A percentile compares a stretch with the other conserved stretches of the same genome.
Conservation (phyloP, 164 flowering plant species). For the Cinnamomum chago region DNA sequence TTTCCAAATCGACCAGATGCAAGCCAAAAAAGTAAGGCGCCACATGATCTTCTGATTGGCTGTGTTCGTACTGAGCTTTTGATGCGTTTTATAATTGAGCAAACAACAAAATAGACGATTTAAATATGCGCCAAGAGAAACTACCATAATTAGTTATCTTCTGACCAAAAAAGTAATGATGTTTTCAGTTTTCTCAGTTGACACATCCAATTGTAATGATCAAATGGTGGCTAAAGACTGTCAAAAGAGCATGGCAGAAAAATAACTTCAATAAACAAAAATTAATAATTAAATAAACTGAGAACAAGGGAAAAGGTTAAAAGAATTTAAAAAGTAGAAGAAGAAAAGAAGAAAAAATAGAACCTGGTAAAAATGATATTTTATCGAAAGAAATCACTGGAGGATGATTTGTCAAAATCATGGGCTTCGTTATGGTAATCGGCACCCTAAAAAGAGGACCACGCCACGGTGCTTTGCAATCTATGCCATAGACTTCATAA, state of each 20-base stretch:
- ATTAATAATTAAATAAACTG: too few species aligned
- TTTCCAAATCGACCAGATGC: too few species aligned
- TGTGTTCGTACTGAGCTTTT: too few species aligned
- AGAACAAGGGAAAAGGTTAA: too few species aligned
- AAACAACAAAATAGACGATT: not conserved
- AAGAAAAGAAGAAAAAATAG: not conserved
- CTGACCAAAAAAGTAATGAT: not conserved
- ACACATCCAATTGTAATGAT: not conserved
- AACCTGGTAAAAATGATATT: slow-evolving; percentile 79
- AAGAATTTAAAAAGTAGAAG: not conserved
- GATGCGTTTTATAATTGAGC: too few species aligned
- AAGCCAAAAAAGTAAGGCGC: too few species aligned
- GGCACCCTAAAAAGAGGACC: slow-evolving; percentile 92
- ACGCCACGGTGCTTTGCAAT: slow-evolving; percentile 92
- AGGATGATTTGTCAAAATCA: slow-evolving; percentile 40
- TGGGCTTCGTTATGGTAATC: slow-evolving; percentile 81
- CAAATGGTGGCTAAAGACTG: not conserved
- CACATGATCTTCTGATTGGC: too few species aligned
- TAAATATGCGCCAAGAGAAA: not conserved
- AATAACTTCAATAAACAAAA: not conserved
- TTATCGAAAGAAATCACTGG: slow-evolving; percentile 51
- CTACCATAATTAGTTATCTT: not conserved
- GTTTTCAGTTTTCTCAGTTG: not conserved
- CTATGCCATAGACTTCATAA: slow-evolving; percentile 76
- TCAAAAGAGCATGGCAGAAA: not conserved